Conservation (phyloP, 2,329 filamentous ascomycete genomes). For the Epichloe sibirici region DNA sequence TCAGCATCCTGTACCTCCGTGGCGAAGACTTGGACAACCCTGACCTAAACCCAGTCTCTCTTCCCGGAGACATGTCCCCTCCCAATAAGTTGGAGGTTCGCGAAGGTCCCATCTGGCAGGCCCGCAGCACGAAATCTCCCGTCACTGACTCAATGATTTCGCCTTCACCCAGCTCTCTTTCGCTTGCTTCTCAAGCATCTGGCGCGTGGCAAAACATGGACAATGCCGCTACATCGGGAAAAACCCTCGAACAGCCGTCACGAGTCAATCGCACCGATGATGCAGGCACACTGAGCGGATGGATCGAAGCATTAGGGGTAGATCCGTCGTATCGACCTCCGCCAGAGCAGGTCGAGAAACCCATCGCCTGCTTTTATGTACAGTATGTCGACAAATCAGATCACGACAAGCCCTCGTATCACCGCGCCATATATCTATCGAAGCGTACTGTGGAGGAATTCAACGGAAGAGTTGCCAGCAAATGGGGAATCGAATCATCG, state of each 20-base stretch:
- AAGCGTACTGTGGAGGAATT: conserved; percentile 67
- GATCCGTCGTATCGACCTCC: conserved; percentile 76
- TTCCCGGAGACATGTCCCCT: conserved; percentile 55
- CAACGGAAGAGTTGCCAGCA: conserved; percentile 57
- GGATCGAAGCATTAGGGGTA: conserved; percentile 88
- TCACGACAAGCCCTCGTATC: conserved; percentile 46
- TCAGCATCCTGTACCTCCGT: conserved; percentile 65
- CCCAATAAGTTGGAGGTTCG: conserved; percentile 38
- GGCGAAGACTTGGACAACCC: conserved; percentile 71
- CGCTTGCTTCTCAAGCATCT: conserved; percentile 45
- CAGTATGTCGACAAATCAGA: conserved; percentile 40
- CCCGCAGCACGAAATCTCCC: conserved; percentile 42
- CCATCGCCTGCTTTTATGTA: conserved; percentile 82
- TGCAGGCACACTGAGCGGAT: conserved; percentile 57
- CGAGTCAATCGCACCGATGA: conserved; percentile 43
- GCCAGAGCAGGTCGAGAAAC: conserved; percentile 54
- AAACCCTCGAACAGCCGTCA: conserved; percentile 40
- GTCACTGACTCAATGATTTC: conserved; percentile 52
- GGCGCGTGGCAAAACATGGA: conserved; percentile 46
- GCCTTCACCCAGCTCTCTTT: conserved; percentile 53
- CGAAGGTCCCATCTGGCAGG: conserved; percentile 38
- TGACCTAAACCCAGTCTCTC: conserved; percentile 62
- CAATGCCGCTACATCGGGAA: conserved; percentile 31
- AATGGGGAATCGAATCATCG: conserved; percentile 67
- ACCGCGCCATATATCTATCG: conserved; percentile 77